Percentiles rank a stretch among this genome's conserved stretches.
phyloP scores from a whole-genome alignment of 495 filamentous ascomycete genomes.

The Penicillium mononematosum region DNA sequence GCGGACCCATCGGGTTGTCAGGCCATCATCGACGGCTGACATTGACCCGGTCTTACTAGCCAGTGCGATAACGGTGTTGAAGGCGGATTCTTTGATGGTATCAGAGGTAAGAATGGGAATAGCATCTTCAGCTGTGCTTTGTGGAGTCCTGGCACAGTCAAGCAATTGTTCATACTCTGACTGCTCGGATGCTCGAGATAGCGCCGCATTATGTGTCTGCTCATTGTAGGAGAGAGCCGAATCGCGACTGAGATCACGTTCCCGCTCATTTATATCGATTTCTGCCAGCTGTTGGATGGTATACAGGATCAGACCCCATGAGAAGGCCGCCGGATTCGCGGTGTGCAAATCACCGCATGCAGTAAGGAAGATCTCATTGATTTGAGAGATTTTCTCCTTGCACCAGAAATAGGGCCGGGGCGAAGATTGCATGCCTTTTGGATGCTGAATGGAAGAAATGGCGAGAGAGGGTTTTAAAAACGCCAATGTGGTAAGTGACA shows the following conservation, averaged over 20 bases:
- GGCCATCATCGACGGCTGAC: conserved; percentile 41
- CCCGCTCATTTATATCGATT: conserved; percentile 26
- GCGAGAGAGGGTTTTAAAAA: conserved; percentile 64
- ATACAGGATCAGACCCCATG: conserved; percentile 76
- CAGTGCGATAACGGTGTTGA: conserved; percentile 61
- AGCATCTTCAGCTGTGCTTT: conserved; percentile 43
- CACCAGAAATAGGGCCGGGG: conserved; percentile 61
- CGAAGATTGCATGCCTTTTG: conserved; percentile 19
- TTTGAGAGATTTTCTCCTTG: conserved; percentile 57
- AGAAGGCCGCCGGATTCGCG: conserved; percentile 66
- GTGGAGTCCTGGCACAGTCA: conserved; percentile 44
- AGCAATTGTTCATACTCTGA: conserved; percentile 53
- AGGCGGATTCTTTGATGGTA: conserved; percentile 56
- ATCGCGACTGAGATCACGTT: conserved; percentile 55
- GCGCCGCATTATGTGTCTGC: conserved; percentile 34
- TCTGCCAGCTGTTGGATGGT: conserved; percentile 52
- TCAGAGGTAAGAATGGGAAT: conserved; percentile 50
- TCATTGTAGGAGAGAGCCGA: conserved; percentile 56
- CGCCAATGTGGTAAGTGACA: conserved; percentile 68
- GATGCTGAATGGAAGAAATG: conserved; percentile 34
- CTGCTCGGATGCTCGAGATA: conserved; percentile 32
- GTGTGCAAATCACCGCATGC: conserved; percentile 49
- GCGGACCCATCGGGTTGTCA: conserved; percentile 50
- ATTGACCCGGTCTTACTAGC: conserved; percentile 40
- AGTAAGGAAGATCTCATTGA: conserved; percentile 61